A percentile compares a stretch with the other conserved stretches of the same genome.
phyloP scores from a whole-genome alignment of 495 filamentous ascomycete genomes.

The Trichocladium antarcticum region DNA sequence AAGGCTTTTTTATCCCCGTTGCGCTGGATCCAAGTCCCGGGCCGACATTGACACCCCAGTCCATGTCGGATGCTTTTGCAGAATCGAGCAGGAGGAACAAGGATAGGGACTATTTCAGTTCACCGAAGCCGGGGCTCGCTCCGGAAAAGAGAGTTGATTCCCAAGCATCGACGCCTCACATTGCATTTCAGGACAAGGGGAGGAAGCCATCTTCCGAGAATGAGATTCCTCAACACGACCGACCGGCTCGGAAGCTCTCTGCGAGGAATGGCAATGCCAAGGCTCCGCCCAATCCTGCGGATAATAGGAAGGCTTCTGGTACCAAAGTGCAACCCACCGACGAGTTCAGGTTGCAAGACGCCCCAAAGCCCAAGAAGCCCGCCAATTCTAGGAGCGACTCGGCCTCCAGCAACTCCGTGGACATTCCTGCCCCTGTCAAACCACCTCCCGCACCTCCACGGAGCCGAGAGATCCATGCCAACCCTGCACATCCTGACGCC shows the following conservation, averaged over 20 bases:
- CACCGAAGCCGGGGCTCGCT: slow-evolving; percentile 18
- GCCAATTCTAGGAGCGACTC: slow-evolving; percentile 54
- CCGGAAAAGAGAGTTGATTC: slow-evolving; percentile 31
- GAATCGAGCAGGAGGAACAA: slow-evolving; percentile 34
- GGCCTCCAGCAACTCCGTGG: slow-evolving; percentile 33
- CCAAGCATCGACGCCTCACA: slow-evolving; percentile 61
- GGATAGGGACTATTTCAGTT: slow-evolving; percentile 45
- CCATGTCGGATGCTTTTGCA: slow-evolving; percentile 38
- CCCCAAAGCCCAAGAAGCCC: slow-evolving; percentile 55
- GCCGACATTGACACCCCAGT: slow-evolving; percentile 49
- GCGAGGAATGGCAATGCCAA: slow-evolving; percentile 32
- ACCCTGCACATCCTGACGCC: slow-evolving; percentile 18
- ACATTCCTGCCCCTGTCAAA: slow-evolving; percentile 21
- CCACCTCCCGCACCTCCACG: slow-evolving; percentile 15
- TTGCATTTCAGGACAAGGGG: slow-evolving; percentile 81
- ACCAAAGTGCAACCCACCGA: slow-evolving; percentile 29
- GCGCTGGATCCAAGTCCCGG: slow-evolving; percentile 74
- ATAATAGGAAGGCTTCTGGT: slow-evolving; percentile 31
- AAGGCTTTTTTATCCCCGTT: slow-evolving; percentile 78
- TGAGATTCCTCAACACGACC: slow-evolving; percentile 33
- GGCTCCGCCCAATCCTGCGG: slow-evolving; percentile 33
- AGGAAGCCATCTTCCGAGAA: slow-evolving; percentile 48
- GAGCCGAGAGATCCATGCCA: slow-evolving; percentile 23
- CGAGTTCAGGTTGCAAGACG: slow-evolving; percentile 66
- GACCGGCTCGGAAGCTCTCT: slow-evolving; percentile 35